Percentiles rank a stretch among this genome's conserved stretches.
phyloP scores from a whole-genome alignment of 257 asterid species.

The Solanum lycopersicoides region DNA sequence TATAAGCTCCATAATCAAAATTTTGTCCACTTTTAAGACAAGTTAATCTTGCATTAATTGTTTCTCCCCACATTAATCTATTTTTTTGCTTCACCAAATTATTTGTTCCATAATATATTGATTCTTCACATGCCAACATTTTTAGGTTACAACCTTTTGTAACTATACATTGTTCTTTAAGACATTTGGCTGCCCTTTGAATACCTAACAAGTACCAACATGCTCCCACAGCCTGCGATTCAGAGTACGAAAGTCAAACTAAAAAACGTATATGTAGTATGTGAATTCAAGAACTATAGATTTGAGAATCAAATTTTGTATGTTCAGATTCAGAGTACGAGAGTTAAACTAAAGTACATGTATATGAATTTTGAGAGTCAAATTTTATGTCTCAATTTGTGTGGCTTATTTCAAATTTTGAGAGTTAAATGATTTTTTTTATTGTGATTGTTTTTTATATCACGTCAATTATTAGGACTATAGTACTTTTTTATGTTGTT shows the following conservation, averaged over 20 bases:
- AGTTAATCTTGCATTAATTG: constrained; percentile 33
- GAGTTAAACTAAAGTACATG: neutral
- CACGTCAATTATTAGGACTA: neutral
- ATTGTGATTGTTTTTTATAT: neutral
- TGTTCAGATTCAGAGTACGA: neutral
- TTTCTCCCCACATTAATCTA: constrained; percentile 60
- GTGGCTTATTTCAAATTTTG: neutral
- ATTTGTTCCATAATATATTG: constrained; percentile 33
- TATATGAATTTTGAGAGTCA: neutral
- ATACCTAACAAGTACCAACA: constrained; percentile 43
- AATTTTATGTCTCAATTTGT: neutral
- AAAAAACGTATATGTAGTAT: neutral
- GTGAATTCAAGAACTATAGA: neutral
- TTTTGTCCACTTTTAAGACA: constrained; percentile 54
- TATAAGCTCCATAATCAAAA: constrained; percentile 71
- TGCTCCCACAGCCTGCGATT: constrained; percentile 38
- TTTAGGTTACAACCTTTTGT: constrained; percentile 6
- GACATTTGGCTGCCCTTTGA: constrained; percentile 35
- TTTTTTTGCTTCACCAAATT: constrained; percentile 18
- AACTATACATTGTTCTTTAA: constrained; percentile 12
- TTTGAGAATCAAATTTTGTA: neutral
- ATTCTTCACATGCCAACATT: constrained; percentile 25
- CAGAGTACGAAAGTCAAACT: neutral
- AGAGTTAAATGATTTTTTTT: neutral
- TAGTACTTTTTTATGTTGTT: neutral